A percentile compares a stretch with the other conserved stretches of the same genome.
Conservation (phyloP, 208 protist genomes). For the Acanthamoeba sp. region DNA sequence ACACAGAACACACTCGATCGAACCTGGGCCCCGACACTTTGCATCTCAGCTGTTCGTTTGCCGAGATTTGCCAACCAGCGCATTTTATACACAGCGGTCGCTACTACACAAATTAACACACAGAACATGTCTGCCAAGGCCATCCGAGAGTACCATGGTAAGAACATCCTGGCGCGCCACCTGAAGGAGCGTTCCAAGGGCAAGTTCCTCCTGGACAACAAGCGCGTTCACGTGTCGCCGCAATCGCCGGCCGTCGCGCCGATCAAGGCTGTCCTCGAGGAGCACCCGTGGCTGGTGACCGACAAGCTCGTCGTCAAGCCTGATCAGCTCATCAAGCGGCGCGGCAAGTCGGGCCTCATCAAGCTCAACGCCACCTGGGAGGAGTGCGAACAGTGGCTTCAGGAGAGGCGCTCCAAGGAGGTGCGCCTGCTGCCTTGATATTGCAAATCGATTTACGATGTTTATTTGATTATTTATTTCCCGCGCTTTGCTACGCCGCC, state of each 20-base stretch:
- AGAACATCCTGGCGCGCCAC: slow-evolving; percentile 59
- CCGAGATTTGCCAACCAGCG: no score
- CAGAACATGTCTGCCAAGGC: slow-evolving; percentile 60
- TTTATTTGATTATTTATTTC: neutral
- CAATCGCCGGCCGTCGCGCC: neutral
- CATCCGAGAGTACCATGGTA: slow-evolving; percentile 66
- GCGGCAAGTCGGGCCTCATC: slow-evolving; percentile 91
- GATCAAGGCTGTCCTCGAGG: neutral
- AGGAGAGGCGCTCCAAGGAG: slow-evolving; percentile 86
- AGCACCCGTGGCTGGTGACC: slow-evolving; percentile 84
- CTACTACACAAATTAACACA: neutral
- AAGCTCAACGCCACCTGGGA: slow-evolving; percentile 89
- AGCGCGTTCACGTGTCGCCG: slow-evolving; percentile 25
- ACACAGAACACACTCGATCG: no score
- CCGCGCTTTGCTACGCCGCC: neutral
- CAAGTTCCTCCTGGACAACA: slow-evolving; percentile 47
- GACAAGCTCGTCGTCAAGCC: slow-evolving; percentile 92
- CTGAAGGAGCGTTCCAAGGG: slow-evolving; percentile 35
- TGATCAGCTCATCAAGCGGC: slow-evolving; percentile 87
- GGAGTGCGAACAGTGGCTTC: slow-evolving; percentile 87
- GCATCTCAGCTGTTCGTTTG: no score
- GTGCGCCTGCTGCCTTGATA: slow-evolving; percentile 48
- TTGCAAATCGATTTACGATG: neutral
- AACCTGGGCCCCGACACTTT: no score
- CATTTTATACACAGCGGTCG: no score